These are phyloP conservation scores for Acacia melanoxylon DNA, from an alignment of 306 rosid species.

Conservation along the genomic window DNA sequence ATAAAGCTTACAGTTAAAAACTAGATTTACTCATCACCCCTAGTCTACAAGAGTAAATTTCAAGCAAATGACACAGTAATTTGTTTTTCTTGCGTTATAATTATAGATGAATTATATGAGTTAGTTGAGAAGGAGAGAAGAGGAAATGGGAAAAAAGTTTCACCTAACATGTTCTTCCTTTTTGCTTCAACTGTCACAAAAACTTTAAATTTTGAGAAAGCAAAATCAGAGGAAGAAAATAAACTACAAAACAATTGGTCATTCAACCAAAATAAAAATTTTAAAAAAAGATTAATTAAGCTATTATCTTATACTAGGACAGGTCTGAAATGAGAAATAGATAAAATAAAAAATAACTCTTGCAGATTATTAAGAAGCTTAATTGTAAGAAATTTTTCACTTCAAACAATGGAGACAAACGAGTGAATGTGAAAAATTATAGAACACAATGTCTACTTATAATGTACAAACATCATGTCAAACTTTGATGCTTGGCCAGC, in stretches of 20 bases:
- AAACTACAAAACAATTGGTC: too few species aligned
- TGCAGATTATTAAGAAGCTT: too few species aligned
- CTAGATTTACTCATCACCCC: neutral
- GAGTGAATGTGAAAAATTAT: neutral
- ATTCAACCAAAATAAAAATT: too few species aligned
- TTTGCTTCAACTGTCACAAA: neutral
- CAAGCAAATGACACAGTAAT: neutral
- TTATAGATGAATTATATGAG: neutral
- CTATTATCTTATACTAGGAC: too few species aligned
- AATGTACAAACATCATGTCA: conserved; percentile 6
- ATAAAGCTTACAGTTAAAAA: neutral
- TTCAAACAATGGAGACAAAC: too few species aligned
- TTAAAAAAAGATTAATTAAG: too few species aligned
- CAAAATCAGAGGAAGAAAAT: too few species aligned
- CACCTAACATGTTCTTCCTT: neutral
- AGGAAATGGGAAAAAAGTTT: neutral
- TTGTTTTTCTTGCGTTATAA: neutral
- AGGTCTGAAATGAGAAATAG: too few species aligned
- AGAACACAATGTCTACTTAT: neutral
- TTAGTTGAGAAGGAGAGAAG: neutral
- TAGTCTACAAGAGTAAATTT: neutral
- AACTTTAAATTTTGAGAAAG: neutral
- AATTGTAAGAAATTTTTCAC: too few species aligned
- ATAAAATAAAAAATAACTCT: too few species aligned
- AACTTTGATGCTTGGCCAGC: conserved; percentile 25